Percentiles rank a stretch among this genome's conserved stretches.
Evolutionary conservation across 768 basidiomycete genomes (phyloP).

Genomic region (Chalciporus sphaerocephalus): DNA sequence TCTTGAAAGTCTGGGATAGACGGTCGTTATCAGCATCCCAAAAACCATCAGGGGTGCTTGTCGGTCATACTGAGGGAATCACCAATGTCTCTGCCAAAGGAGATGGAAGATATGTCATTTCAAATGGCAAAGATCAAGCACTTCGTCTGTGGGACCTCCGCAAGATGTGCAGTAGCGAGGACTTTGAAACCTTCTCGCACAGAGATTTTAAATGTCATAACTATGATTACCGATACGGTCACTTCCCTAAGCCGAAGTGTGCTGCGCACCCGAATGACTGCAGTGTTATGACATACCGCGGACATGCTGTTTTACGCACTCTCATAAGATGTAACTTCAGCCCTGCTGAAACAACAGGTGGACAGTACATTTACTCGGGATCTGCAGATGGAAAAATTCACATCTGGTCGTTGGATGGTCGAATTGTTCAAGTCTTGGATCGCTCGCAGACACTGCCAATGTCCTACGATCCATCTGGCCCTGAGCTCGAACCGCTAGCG

Average conservation of each 20-base stretch:
- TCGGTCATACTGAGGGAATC: conserved; percentile 95
- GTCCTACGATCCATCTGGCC: conserved; percentile 65
- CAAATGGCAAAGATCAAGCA: conserved; percentile 95
- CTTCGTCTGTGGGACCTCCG: conserved; percentile 91
- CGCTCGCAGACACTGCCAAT: conserved; percentile 69
- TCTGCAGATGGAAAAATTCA: conserved; percentile 83
- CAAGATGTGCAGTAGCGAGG: conserved; percentile 76
- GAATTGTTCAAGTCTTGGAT: conserved; percentile 78
- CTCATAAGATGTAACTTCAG: conserved; percentile 97
- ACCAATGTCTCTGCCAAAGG: conserved; percentile 95
- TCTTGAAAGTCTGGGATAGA: conserved; percentile 85
- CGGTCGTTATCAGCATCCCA: conserved; percentile 43
- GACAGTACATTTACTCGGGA: conserved; percentile 92
- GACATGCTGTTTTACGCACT: conserved; percentile 85
- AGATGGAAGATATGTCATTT: conserved; percentile 91
- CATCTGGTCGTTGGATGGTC: conserved; percentile 94
- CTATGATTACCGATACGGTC: conserved; percentile 77
- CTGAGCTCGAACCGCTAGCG: conserved; percentile 38
- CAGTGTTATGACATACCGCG: conserved; percentile 93
- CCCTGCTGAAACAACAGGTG: conserved; percentile 86
- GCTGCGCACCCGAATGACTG: conserved; percentile 81
- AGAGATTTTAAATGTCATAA: conserved; percentile 51
- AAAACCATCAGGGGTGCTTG: conserved; percentile 88
- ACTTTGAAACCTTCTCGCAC: conserved; percentile 54
- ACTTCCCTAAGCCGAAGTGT: conserved; percentile 60